phyloP scores from a whole-genome alignment of 257 asterid species.

The Rubia yunnanensis region DNA sequence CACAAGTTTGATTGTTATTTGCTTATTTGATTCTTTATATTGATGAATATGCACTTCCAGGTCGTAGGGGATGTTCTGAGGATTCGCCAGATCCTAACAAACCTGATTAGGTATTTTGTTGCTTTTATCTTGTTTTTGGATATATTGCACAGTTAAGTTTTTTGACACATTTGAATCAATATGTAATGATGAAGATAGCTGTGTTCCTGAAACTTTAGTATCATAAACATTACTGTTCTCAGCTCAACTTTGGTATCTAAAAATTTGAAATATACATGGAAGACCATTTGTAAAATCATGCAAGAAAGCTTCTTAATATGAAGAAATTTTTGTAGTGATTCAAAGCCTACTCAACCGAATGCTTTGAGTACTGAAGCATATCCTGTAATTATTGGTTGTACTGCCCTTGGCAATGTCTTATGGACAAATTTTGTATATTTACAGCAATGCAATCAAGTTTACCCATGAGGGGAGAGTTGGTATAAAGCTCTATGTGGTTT shows the following conservation, averaged over 20 bases:
- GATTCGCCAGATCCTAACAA: conserved; percentile 89
- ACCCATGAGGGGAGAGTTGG: conserved; percentile 92
- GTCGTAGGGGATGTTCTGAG: conserved; percentile 79
- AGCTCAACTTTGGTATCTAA: background rate
- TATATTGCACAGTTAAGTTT: background rate
- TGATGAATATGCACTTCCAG: conserved; percentile 24
- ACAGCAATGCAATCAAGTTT: conserved; percentile 83
- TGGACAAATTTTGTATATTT: conserved; percentile 3
- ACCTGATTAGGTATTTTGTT: conserved; percentile 62
- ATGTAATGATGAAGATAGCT: background rate
- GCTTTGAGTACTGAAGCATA: background rate
- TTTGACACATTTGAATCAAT: background rate
- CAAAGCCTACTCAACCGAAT: background rate
- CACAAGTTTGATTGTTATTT: background rate
- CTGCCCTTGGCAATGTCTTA: background rate
- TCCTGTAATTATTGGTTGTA: background rate
- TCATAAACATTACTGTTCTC: background rate
- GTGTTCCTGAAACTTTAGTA: background rate
- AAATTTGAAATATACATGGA: background rate
- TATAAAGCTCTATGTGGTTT: conserved; percentile 58
- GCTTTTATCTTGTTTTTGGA: background rate
- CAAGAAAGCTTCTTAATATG: background rate
- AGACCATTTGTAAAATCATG: too few relatives aligned
- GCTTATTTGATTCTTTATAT: background rate
- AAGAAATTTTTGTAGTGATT: background rate